phyloP scores from a whole-genome alignment of 345 rosid genomes.

The Rhodamnia argentea region DNA sequence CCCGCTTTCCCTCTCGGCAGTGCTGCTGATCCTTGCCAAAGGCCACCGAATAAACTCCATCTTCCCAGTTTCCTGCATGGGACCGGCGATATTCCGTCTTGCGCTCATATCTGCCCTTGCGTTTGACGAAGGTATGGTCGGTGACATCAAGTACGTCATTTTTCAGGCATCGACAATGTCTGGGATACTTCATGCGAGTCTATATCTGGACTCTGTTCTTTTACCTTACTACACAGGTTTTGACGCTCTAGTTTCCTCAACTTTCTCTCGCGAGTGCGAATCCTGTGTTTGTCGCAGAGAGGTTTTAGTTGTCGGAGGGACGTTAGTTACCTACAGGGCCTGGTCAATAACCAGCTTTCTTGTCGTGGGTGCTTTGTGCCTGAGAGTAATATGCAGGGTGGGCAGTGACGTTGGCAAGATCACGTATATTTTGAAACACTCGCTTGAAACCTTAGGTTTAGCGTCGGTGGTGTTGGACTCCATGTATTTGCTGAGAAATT shows the following conservation, averaged over 20 bases:
- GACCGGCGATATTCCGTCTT: slow-evolving; percentile 59
- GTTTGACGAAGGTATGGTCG: slow-evolving; percentile 33
- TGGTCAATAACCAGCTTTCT: slow-evolving; percentile 52
- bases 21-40: slow-evolving; percentile 51
- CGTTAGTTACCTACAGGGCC: slow-evolving; percentile 41
- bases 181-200: slow-evolving; percentile 67
- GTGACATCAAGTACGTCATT: slow-evolving; percentile 44
- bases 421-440: slow-evolving; percentile 4
- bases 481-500: slow-evolving; percentile 20
- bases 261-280: slow-evolving; percentile 55
- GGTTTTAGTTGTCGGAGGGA: slow-evolving; percentile 61
- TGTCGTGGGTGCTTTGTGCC: slow-evolving; percentile 39
- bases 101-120: slow-evolving; percentile 51
- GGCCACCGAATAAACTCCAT: slow-evolving; percentile 55
- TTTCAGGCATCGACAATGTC: slow-evolving; percentile 72
- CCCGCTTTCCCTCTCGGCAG: slow-evolving; percentile 52
- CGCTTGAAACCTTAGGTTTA: slow-evolving; percentile 37
- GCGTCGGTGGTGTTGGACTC: slow-evolving; percentile 38
- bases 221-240: slow-evolving; percentile 80
- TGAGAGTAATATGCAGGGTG: slow-evolving; percentile 33
- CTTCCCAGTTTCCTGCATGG: slow-evolving; percentile 48
- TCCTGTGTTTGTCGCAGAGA: slow-evolving; percentile 68
- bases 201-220: slow-evolving; percentile 60
- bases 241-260: slow-evolving; percentile 59
- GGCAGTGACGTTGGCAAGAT: slow-evolving; percentile 7